phyloP scores from a whole-genome alignment of 495 filamentous ascomycete genomes.

The Pyronema domesticum region DNA sequence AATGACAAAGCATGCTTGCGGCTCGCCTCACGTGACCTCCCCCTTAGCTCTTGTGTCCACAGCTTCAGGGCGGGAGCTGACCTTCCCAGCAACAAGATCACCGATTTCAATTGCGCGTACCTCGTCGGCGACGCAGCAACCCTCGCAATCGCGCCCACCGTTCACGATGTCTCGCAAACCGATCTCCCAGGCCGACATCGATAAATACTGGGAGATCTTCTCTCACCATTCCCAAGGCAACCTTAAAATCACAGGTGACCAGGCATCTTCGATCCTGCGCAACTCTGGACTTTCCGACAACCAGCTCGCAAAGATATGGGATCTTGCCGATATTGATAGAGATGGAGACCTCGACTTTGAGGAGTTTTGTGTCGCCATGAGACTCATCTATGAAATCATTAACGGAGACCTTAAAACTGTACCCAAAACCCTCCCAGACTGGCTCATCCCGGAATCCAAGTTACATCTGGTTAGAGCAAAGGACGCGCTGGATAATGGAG shows the following conservation, averaged over 20 bases:
- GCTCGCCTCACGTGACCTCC: too few species aligned
- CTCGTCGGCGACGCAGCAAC: too few species aligned
- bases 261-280: conserved; percentile 86
- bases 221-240: conserved; percentile 65
- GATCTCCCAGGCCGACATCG: conserved; percentile 90
- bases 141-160: too few species aligned
- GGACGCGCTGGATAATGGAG: conserved; percentile 57
- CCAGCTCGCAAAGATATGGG: conserved; percentile 92
- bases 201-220: conserved; percentile 99
- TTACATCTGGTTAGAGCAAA: conserved; percentile 83
- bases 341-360: conserved; percentile 97
- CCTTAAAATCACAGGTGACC: conserved; percentile 67
- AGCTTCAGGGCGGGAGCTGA: too few species aligned
- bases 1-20: too few species aligned
- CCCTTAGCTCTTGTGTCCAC: too few species aligned
- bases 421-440: conserved; percentile 67
- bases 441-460: conserved; percentile 93
- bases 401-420: conserved; percentile 88
- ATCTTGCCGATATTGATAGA: conserved; percentile 87
- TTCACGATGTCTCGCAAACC: conserved; percentile 52
- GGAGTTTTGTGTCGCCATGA: conserved; percentile 98
- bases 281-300: conserved; percentile 86
- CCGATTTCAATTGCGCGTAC: too few species aligned
- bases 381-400: conserved; percentile 86
- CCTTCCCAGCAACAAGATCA: too few species aligned